A percentile compares a stretch with the other conserved stretches of the same genome.
These are phyloP conservation scores for Chalciporus piperatus DNA, from an alignment of 768 basidiomycete species.

Conservation along the genomic window DNA sequence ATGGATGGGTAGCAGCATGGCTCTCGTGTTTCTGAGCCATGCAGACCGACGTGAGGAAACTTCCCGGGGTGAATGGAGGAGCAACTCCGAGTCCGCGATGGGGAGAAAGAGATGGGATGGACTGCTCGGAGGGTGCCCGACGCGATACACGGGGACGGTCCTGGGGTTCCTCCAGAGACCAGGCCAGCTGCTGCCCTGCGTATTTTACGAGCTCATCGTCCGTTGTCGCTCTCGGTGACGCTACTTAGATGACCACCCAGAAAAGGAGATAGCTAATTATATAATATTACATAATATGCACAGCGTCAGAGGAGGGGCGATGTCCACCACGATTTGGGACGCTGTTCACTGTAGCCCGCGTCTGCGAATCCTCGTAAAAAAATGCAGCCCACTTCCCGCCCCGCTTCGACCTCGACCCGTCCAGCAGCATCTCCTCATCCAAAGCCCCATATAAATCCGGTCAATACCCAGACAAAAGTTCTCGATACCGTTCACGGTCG, in stretches of 20 bases:
- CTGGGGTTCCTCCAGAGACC: slow-evolving; percentile 4
- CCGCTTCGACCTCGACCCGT: slow-evolving; percentile 59
- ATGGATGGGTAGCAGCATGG: slow-evolving; percentile 14
- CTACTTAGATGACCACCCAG: slow-evolving; percentile 9
- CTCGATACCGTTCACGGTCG: slow-evolving; percentile 80
- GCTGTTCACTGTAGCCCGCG: slow-evolving; percentile 10
- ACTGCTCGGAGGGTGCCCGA: neutral
- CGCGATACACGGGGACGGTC: slow-evolving; percentile 1
- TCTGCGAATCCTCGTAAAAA: slow-evolving; percentile 28
- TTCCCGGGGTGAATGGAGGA: neutral
- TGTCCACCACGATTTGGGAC: slow-evolving; percentile 9
- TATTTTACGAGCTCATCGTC: slow-evolving; percentile 28
- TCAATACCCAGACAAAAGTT: slow-evolving; percentile 77
- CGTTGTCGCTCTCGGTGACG: slow-evolving; percentile 14
- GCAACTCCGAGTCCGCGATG: neutral
- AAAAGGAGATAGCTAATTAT: slow-evolving; percentile 25
- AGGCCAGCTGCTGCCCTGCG: neutral
- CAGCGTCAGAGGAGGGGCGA: neutral
- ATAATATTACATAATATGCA: slow-evolving; percentile 11
- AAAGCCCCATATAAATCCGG: slow-evolving; percentile 39
- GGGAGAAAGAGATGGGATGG: neutral
- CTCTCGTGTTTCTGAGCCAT: slow-evolving; percentile 31
- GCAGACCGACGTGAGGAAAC: slow-evolving; percentile 7
- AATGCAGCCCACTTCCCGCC: slow-evolving; percentile 57
- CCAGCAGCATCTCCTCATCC: slow-evolving; percentile 57